Evolutionary conservation across 768 basidiomycete species (phyloP).

Genomic region (Leccinum subgranulosum): DNA sequence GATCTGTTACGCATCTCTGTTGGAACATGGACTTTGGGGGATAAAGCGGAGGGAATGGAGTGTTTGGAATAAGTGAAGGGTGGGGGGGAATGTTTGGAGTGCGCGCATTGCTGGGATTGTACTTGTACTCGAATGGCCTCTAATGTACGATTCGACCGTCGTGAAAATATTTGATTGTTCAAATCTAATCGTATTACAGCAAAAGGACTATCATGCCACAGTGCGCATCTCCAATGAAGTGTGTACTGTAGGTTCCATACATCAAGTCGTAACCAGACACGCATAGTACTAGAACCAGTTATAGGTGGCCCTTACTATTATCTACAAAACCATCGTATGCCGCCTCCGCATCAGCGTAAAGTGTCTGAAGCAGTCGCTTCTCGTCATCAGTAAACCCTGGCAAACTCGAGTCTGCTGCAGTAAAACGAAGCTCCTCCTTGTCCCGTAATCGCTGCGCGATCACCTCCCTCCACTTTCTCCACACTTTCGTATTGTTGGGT

Average conservation of each 20-base stretch:
- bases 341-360: constrained; percentile 1
- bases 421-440: background rate
- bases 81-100: background rate
- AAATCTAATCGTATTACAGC: too few species aligned
- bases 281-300: background rate
- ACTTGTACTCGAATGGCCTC: background rate
- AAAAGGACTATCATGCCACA: background rate
- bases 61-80: too few species aligned
- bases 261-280: background rate
- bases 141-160: background rate
- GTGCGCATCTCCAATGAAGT: background rate
- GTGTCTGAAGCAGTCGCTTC: background rate
- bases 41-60: background rate
- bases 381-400: background rate
- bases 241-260: background rate
- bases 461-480: constrained; percentile 5
- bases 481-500: constrained; percentile 9
- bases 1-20: background rate
- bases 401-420: constrained; percentile 1
- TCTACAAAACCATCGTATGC: background rate
- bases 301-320: background rate
- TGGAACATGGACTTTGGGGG: background rate
- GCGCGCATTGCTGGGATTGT: background rate
- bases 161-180: background rate
- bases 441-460: background rate